A percentile compares a stretch with the other conserved stretches of the same genome.
phyloP scores from a whole-genome alignment of 352 stramenopile species.

The Phytopythium sindhum region DNA sequence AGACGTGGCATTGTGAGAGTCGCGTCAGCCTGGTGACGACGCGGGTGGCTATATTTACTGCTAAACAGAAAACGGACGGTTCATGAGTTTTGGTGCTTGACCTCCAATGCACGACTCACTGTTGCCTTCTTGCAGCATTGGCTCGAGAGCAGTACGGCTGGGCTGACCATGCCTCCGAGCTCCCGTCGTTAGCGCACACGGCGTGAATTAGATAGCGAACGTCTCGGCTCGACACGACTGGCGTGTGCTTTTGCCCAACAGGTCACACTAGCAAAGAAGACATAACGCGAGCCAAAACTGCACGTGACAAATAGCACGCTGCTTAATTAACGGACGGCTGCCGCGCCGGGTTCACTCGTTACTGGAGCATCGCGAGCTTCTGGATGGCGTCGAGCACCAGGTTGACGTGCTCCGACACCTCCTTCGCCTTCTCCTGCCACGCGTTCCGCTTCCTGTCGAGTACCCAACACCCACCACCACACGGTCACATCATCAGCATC shows the following conservation, averaged over 20 bases:
- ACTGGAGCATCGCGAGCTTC: constrained; percentile 64
- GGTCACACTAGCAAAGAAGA: too few species aligned
- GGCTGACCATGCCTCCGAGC: too few species aligned
- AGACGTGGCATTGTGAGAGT: not conserved
- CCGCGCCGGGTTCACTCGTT: constrained; percentile 5
- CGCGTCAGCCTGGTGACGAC: not conserved
- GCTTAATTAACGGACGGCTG: not conserved
- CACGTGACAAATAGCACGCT: too few species aligned
- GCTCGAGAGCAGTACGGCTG: not conserved
- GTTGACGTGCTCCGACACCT: constrained; percentile 73
- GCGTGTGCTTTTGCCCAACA: too few species aligned
- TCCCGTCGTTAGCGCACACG: too few species aligned
- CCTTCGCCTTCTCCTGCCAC: constrained; percentile 67
- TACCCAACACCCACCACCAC: not conserved
- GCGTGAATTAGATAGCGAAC: too few species aligned
- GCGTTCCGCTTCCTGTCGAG: constrained; percentile 46
- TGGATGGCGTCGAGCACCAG: constrained; percentile 73
- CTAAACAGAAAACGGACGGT: not conserved
- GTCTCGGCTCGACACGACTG: too few species aligned
- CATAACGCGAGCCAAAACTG: too few species aligned
- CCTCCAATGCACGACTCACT: not conserved
- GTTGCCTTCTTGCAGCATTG: not conserved
- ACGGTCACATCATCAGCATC: not conserved
- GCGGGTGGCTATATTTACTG: not conserved
- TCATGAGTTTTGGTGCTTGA: too few species aligned